Percentiles rank a stretch among this genome's conserved stretches.
phyloP scores from a whole-genome alignment of 2,329 filamentous ascomycete genomes.

The Nigrograna mackinnonii region DNA sequence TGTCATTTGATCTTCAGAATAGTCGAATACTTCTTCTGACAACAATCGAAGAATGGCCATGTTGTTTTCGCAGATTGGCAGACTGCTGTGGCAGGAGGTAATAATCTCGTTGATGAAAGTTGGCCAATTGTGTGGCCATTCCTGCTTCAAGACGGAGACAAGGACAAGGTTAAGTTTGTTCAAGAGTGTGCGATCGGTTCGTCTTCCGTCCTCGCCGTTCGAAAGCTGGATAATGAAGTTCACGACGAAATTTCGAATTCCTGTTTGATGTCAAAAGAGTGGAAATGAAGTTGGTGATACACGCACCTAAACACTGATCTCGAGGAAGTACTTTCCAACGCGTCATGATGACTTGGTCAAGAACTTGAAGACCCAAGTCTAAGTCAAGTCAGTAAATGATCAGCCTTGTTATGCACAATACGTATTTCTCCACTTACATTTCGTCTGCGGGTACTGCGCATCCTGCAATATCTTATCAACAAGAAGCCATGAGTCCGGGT shows the following conservation, averaged over 20 bases:
- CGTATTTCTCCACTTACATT: constrained; percentile 66
- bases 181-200: constrained; percentile 82
- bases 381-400: constrained; percentile 35
- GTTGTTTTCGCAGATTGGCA: constrained; percentile 99
- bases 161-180: constrained; percentile 99
- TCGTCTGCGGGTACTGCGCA: constrained; percentile 91
- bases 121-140: constrained; percentile 99
- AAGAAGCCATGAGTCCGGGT: constrained; percentile 95
- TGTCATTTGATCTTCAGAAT: constrained; percentile 99
- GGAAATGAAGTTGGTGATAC: background rate
- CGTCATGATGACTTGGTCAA: constrained; percentile 98
- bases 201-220: constrained; percentile 83
- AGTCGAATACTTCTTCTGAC: constrained; percentile 98
- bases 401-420: too few species aligned
- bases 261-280: constrained; percentile 50
- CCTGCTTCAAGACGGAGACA: constrained; percentile 96
- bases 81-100: constrained; percentile 88
- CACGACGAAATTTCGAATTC: constrained; percentile 98
- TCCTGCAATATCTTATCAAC: constrained; percentile 96
- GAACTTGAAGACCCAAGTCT: constrained; percentile 93
- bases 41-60: constrained; percentile 96
- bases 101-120: constrained; percentile 99
- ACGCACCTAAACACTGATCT: constrained; percentile 87
- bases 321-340: constrained; percentile 97
- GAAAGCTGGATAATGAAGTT: constrained; percentile 97